Conservation (phyloP, 306 rosid species). For the Parietaria judaica region DNA sequence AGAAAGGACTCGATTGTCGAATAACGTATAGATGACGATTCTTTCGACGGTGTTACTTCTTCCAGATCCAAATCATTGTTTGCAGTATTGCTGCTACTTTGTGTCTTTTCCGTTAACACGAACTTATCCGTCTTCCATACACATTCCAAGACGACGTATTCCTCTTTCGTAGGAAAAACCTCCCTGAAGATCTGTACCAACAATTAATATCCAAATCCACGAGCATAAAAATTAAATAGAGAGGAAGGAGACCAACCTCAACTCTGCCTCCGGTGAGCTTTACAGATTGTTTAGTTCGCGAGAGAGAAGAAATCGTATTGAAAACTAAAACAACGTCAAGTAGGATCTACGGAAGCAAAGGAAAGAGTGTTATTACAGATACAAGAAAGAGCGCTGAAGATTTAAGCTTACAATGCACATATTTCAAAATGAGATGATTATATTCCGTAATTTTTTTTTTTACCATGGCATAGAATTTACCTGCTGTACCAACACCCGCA, state of each 20-base stretch:
- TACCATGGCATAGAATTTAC: constrained; percentile 26
- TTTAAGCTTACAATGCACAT: not conserved
- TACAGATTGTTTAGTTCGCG: constrained; percentile 56
- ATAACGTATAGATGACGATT: constrained; percentile 47
- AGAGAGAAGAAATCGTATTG: constrained; percentile 67
- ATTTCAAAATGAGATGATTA: not conserved
- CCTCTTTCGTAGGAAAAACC: constrained; percentile 54
- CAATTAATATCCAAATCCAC: not conserved
- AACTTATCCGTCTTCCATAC: constrained; percentile 66
- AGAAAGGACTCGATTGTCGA: constrained; percentile 39
- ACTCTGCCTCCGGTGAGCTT: constrained; percentile 50
- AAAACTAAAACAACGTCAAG: constrained; percentile 63
- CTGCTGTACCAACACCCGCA: constrained; percentile 77
- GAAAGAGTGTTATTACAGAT: constrained; percentile 11
- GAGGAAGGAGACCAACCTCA: constrained; percentile 49
- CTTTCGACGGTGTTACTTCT: constrained; percentile 22
- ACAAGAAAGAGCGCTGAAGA: not conserved
- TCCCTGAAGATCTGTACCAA: constrained; percentile 61
- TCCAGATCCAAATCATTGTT: constrained; percentile 30
- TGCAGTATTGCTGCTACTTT: constrained; percentile 23
- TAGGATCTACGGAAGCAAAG: constrained; percentile 43
- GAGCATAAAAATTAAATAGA: not conserved
- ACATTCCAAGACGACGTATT: constrained; percentile 50
- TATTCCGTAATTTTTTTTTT: too few relatives aligned
- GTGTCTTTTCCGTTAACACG: constrained; percentile 43